phyloP scores from a whole-genome alignment of 805 yeast genomes.

The Pichia sporocuriosa region DNA sequence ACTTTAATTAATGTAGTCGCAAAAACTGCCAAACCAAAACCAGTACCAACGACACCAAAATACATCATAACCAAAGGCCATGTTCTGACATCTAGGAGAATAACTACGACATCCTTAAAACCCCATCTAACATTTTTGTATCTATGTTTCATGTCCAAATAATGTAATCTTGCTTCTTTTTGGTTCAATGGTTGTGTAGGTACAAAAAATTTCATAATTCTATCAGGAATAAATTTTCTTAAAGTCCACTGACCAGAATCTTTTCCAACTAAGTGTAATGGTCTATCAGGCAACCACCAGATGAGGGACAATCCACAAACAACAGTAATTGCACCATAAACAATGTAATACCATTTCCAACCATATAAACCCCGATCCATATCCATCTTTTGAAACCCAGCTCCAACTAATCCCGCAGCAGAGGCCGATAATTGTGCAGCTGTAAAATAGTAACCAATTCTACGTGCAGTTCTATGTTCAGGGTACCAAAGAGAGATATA shows the following conservation, averaged over 20 bases:
- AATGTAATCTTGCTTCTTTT: slow-evolving; percentile 50
- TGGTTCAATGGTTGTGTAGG: slow-evolving; percentile 43
- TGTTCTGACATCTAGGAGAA: slow-evolving; percentile 56
- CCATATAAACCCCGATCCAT: slow-evolving; percentile 64
- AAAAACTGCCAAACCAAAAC: slow-evolving; percentile 77
- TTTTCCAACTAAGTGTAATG: slow-evolving; percentile 29
- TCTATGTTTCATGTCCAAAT: slow-evolving; percentile 50
- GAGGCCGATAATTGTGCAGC: slow-evolving; percentile 90
- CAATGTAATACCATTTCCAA: slow-evolving; percentile 80
- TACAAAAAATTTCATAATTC: slow-evolving; percentile 16
- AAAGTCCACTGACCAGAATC: slow-evolving; percentile 15
- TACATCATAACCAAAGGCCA: slow-evolving; percentile 86
- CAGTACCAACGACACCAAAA: slow-evolving; percentile 91
- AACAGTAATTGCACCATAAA: slow-evolving; percentile 67
- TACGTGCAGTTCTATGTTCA: slow-evolving; percentile 60
- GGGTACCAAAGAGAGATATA: slow-evolving; percentile 85
- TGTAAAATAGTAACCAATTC: slow-evolving; percentile 85
- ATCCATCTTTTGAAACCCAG: slow-evolving; percentile 84
- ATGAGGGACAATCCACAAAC: slow-evolving; percentile 54
- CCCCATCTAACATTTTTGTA: slow-evolving; percentile 48
- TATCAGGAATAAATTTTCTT: slow-evolving; percentile 17
- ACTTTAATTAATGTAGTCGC: slow-evolving; percentile 70
- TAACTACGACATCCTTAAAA: slow-evolving; percentile 46
- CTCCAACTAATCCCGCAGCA: slow-evolving; percentile 81
- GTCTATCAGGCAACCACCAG: slow-evolving; percentile 88